These are phyloP conservation scores for Viridothelium virens DNA, from an alignment of 495 filamentous ascomycete genomes.

Conservation along the genomic window DNA sequence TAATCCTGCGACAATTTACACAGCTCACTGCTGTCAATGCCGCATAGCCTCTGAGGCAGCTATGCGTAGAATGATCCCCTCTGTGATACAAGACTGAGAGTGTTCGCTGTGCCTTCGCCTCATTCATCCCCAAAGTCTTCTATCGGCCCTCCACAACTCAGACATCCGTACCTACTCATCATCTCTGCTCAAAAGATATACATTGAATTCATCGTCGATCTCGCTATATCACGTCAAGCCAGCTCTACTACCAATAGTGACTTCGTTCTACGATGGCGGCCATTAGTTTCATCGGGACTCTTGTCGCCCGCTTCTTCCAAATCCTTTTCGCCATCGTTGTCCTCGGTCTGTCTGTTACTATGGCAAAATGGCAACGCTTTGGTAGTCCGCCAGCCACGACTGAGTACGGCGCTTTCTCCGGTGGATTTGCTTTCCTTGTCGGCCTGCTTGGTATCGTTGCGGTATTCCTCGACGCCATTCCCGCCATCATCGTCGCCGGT, in stretches of 20 bases:
- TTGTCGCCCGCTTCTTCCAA: slow-evolving; percentile 22
- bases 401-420: slow-evolving; percentile 16
- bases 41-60: neutral
- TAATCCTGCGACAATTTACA: neutral
- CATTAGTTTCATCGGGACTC: neutral
- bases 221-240: neutral
- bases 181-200: no score
- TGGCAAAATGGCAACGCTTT: slow-evolving; percentile 16
- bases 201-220: no score
- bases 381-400: slow-evolving; percentile 16
- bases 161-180: no score
- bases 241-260: neutral
- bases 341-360: slow-evolving; percentile 17
- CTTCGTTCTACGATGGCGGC: neutral
- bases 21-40: neutral
- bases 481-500: slow-evolving; percentile 12
- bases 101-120: neutral
- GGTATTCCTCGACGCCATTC: slow-evolving; percentile 11
- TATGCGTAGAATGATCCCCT: neutral
- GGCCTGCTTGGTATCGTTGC: slow-evolving; percentile 16
- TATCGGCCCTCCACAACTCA: neutral
- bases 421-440: slow-evolving; percentile 16
- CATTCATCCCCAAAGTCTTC: neutral
- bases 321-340: slow-evolving; percentile 25
- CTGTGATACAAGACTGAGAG: neutral